These are phyloP conservation scores for Chaetomium strumarium DNA, from an alignment of 2,329 filamentous ascomycete genomes.

Conservation along the genomic window DNA sequence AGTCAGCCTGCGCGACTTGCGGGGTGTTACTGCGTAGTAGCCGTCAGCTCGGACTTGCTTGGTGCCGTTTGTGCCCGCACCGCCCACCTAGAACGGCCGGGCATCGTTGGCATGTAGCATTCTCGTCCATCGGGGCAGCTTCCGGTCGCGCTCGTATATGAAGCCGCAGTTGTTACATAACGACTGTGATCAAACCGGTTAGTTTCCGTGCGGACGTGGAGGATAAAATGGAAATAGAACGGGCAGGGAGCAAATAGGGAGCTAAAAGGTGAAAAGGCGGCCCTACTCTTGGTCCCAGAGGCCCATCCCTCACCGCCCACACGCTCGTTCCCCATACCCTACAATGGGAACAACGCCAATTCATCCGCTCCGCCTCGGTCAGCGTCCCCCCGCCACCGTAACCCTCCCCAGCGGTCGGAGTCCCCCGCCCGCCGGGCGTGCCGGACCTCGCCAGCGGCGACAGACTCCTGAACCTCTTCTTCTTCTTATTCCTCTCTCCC, in stretches of 20 bases:
- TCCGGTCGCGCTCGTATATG: constrained; percentile 79
- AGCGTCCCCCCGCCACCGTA: constrained; percentile 61
- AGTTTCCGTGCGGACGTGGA: constrained; percentile 10
- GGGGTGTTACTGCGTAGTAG: neutral
- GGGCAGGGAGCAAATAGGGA: neutral
- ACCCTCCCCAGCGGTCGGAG: constrained; percentile 67
- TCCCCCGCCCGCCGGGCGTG: constrained; percentile 67
- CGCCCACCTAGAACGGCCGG: constrained; percentile 24
- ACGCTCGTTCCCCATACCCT: constrained; percentile 81
- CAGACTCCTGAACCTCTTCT: constrained; percentile 82
- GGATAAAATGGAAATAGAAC: neutral
- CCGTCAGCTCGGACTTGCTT: neutral
- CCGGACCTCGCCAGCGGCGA: constrained; percentile 65
- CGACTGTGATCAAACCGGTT: constrained; percentile 45
- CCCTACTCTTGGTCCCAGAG: constrained; percentile 73
- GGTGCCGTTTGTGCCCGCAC: neutral
- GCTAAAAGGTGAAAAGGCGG: constrained; percentile 8
- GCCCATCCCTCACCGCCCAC: constrained; percentile 92
- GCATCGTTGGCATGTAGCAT: constrained; percentile 52
- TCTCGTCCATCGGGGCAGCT: constrained; percentile 70
- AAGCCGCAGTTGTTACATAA: constrained; percentile 92
- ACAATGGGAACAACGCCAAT: constrained; percentile 87
- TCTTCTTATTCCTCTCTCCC: constrained; percentile 91
- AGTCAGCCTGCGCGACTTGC: neutral
- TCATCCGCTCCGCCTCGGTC: constrained; percentile 69